phyloP scores from a whole-genome alignment of 2,329 filamentous ascomycete genomes.

The Onygenales sp. region DNA sequence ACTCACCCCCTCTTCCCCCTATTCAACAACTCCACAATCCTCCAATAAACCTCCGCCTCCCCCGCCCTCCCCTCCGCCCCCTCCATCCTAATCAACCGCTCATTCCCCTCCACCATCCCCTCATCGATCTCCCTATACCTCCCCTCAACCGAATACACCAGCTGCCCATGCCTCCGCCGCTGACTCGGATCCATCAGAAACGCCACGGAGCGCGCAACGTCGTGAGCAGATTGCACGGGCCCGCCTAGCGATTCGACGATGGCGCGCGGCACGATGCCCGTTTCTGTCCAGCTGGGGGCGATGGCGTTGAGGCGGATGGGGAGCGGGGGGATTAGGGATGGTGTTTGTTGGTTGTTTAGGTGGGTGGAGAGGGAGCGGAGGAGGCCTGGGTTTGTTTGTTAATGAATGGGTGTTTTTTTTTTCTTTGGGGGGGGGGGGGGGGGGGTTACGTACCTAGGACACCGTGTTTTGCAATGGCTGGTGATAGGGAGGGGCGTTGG shows the following conservation, averaged over 20 bases:
- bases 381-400: conserved; percentile 18
- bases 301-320: conserved; percentile 49
- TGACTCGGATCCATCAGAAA: conserved; percentile 35
- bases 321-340: conserved; percentile 12
- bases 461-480: conserved; percentile 46
- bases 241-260: conserved; percentile 32
- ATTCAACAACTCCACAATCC: not conserved
- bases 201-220: conserved; percentile 41
- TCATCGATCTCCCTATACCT: conserved; percentile 48
- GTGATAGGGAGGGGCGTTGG: not conserved
- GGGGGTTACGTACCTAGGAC: conserved; percentile 36
- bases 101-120: conserved; percentile 5
- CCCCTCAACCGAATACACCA: conserved; percentile 42
- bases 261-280: conserved; percentile 35
- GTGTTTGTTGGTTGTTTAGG: conserved; percentile 12
- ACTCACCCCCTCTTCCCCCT: not conserved
- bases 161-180: conserved; percentile 36
- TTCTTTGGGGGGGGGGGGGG: not conserved
- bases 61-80: not conserved
- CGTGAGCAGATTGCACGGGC: conserved; percentile 36
- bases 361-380: conserved; percentile 36
- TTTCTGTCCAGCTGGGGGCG: conserved; percentile 47
- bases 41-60: not conserved
- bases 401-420: not conserved
- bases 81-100: not conserved